Conservation (phyloP, 164 flowering plant genomes). For the Paratinospora sagittata region DNA sequence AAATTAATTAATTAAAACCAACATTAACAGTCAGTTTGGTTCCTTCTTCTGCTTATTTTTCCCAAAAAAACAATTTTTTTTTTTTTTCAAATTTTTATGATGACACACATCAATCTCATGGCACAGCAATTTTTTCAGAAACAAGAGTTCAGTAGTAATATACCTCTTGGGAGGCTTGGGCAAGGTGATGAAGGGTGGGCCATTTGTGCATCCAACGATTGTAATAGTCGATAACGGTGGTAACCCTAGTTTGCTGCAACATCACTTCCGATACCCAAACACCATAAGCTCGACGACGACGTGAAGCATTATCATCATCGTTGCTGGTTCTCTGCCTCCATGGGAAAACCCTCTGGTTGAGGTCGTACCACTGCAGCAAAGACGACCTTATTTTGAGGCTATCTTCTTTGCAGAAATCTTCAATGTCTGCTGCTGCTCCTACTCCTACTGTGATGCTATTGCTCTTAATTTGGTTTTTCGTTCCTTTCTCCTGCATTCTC, state of each 20-base stretch:
- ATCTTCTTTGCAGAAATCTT: conserved; percentile 24
- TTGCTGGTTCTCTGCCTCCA: conserved; percentile 50
- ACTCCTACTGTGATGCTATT: neutral
- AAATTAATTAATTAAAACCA: no score
- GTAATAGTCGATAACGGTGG: conserved; percentile 63
- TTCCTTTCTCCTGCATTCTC: neutral
- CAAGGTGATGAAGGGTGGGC: conserved; percentile 77
- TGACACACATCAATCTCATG: no score
- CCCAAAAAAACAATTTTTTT: no score
- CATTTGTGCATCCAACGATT: conserved; percentile 88
- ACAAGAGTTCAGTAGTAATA: no score
- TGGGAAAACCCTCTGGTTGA: conserved; percentile 56
- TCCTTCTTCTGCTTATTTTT: no score
- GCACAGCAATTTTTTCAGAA: no score
- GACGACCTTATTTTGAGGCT: conserved; percentile 35
- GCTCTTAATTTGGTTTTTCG: neutral
- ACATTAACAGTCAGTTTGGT: no score
- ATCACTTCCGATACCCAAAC: conserved; percentile 97
- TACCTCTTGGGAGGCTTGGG: conserved; percentile 91
- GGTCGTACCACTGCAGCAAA: conserved; percentile 52
- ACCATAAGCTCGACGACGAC: no score
- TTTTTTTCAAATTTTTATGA: no score
- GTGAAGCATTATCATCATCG: no score
- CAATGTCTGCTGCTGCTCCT: conserved; percentile 27
- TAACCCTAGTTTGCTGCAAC: conserved; percentile 94